Evolutionary conservation across 2,329 filamentous ascomycete species (phyloP), one percentile per base, ranked within the genome.

Genomic region (Epicoccum sorghinum): DNA sequence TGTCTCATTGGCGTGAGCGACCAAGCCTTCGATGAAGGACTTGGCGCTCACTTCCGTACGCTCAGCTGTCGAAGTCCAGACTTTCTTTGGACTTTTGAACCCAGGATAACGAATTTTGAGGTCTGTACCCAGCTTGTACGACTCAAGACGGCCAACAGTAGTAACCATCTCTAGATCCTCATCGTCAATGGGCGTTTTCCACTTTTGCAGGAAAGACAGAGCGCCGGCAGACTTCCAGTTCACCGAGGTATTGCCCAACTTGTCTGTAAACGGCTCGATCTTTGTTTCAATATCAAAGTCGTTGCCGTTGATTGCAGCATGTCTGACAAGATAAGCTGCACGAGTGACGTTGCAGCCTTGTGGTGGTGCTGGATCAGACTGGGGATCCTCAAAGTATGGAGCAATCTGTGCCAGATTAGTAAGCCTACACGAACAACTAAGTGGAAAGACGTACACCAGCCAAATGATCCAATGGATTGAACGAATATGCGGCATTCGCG

Each of bases 1-100:
- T 55, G 86, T 86, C 45, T 76, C 75, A 55, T 82, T 79, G 59
- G 80, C 82, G 39, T 80, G 79, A 4, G 75, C 71, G 59, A 85
- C 81, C 8, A 86, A 75, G 0, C 84, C 85, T 3, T 81, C 78
- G 24, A 86, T 83, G 13, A 89, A 80, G 0, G 82, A 80, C 62
- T 83, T 74, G 0, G 86, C 84, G 7, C 82, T 85, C 68, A 84
- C 79, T 38, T 79, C 76, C 0, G 86, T 88, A 14, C 86, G 75
- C 69, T 87, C 85, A 0, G 86, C 85, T 0, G 84, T 86, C 6
- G 83, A 86, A 1, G 85, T 80, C 85, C 85, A 88, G 1, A 88
- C 77, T 43, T 80, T 80, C 55, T 77, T 75, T 0, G 86, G 85
- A 4, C 80, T 66, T 51, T 73, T 77, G 33, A 88, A 72, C 37